Evolutionary conservation across 768 basidiomycete species (phyloP), one percentile per base, ranked within the genome.

Genomic region (Lentinula sp.): DNA sequence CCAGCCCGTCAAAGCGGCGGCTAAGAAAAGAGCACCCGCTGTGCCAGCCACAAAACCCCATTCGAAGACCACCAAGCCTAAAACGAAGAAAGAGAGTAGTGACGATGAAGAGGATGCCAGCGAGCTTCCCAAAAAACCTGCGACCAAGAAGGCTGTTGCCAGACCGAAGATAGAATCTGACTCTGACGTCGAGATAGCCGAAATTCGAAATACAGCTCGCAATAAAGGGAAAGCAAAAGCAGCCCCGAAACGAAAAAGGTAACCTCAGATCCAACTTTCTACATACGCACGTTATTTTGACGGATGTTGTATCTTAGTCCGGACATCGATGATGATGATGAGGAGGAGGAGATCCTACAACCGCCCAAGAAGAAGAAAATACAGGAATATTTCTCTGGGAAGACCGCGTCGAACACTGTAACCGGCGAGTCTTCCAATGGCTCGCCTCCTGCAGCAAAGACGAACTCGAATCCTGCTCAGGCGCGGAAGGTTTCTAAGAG

Each of bases 221-320:
- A 20, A 39, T 37, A 83, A 82, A 61, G 77, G 70, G 41, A 85
- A 83, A 64, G 77, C 72, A 2, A 77, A 76, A 66, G 69, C 70
- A 16, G 65, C 67, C 15, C 69, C 74, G 48, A 92, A 92, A 72
- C 84, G 89, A 46, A 93, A 91, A 72, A 88, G 83, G 90, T 87
- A 55, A 36, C 77, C 70, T 6, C 3, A 13, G 7, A 9, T 13
- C 43, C 50, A 61, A 49, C 15, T 60, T 15, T 43, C 15, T 53
- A 16, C 45, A 52, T 7, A 57, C 50, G n/a, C 32, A 49, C 15
- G 49, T 18, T 62, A 45, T 37, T 59, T 32, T 54, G 43, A 57
- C 61, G 28, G 28, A 28, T 61, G 82, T 79, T 50, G 42, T 43
- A 1, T n/a, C 70, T 71, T 33, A 69, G 66, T 48, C 65, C 64